Evolutionary conservation across 1,284 basidiomycete genomes (phyloP), one percentile per base, ranked within the genome.

Genomic region (Porodaedalea pini): DNA sequence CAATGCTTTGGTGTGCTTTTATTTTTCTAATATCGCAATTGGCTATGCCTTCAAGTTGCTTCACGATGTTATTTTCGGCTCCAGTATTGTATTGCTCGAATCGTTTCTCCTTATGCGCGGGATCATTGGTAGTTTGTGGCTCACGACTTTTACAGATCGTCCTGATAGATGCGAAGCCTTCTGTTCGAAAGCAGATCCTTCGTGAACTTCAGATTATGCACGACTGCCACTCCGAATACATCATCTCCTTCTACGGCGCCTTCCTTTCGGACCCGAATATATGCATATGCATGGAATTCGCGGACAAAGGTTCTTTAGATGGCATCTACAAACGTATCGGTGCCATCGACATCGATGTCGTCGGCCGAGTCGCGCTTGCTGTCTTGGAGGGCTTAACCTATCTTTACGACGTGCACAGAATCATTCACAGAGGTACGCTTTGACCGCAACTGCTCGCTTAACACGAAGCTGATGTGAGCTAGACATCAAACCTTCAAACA

Each of bases 401-500:
- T 71, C 82, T 99, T n/a, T 99, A 99, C 71, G 97, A 99, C 69
- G 90, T 90, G 1, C 97, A 99, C 72, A 86, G 94, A n/a, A 99
- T 99, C 73, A 99, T 99, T 66, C 96, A 99, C 72, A 89, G 97
- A 69, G 94, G 94, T 95, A 64, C 56, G 82, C n/a, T 27, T 57
- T n/a, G 51, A 31, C 44, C 43, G 19, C 37, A 41, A 29, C 27
- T 31, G 34, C 17, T 31, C 13, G 25, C 51, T 54, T 40, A 45
- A 4, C 19, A n/a, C 23, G 65, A 32, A 29, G 19, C 21, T 44
- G 40, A 21, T 53, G 7, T 51, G 19, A 49, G n/a, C 4, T 61
- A 97, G 96, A 99, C 68, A 98, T 99, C 78, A 99, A 99, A 73
- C 96, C 96, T 1, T 97, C 94, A 44, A 99, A 99, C 69, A 97